Evolutionary conservation across 306 rosid species (phyloP).

Genomic region (Cicer pinnatifidum): DNA sequence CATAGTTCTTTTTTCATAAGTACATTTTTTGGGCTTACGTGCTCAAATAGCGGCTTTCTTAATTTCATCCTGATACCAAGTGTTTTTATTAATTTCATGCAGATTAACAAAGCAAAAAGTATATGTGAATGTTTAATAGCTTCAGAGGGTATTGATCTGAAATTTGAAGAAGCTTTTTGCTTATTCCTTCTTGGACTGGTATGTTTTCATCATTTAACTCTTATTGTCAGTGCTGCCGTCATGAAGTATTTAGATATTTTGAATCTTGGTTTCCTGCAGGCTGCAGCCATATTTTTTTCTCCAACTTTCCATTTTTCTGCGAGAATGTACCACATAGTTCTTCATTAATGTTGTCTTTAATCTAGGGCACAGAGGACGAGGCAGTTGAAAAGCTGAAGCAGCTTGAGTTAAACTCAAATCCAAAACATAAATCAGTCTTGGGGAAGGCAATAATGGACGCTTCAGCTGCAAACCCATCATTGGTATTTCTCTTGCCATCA

Average conservation of each 20-base stretch:
- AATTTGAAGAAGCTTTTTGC: constrained; percentile 86
- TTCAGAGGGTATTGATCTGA: constrained; percentile 86
- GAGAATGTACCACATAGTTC: constrained; percentile 28
- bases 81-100: constrained; percentile 44
- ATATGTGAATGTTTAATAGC: constrained; percentile 82
- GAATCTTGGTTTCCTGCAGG: constrained; percentile 44
- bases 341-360: constrained; percentile 43
- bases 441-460: constrained; percentile 73
- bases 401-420: constrained; percentile 66
- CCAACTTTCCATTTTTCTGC: constrained; percentile 13
- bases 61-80: constrained; percentile 29
- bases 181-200: constrained; percentile 87
- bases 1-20: not conserved
- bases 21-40: constrained; percentile 10
- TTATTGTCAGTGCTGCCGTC: constrained; percentile 32
- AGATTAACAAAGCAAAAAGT: constrained; percentile 77
- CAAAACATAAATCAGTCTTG: constrained; percentile 57
- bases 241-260: constrained; percentile 35
- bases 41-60: constrained; percentile 34
- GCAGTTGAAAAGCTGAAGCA: constrained; percentile 82
- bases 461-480: constrained; percentile 60
- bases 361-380: constrained; percentile 76
- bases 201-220: constrained; percentile 38
- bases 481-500: constrained; percentile 59
- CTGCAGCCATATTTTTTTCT: constrained; percentile 39